phyloP scores from a whole-genome alignment of 805 yeast genomes.

The Zygoascus biomembranicola region DNA sequence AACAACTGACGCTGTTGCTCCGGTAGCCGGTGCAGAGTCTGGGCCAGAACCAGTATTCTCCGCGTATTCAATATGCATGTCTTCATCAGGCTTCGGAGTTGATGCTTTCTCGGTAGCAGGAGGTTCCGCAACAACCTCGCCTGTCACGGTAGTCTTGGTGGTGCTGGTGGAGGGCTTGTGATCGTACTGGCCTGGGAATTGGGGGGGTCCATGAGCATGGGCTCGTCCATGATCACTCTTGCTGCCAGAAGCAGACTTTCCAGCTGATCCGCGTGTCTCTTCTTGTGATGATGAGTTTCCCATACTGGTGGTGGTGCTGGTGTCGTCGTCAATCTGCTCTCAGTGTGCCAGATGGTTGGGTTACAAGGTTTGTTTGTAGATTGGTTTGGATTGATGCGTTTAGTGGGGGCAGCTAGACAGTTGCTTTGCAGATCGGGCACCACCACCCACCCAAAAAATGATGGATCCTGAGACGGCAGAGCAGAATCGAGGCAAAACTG shows the following conservation, averaged over 20 bases:
- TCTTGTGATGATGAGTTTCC: conserved; percentile 19
- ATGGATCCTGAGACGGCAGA: conserved; percentile 6
- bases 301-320: conserved; percentile 6
- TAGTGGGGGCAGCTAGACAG: too few relatives aligned
- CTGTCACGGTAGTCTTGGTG: neutral
- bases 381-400: too few relatives aligned
- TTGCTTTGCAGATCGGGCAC: too few relatives aligned
- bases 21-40: neutral
- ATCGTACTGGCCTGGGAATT: neutral
- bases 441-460: neutral
- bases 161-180: neutral
- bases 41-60: neutral
- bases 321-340: too few relatives aligned
- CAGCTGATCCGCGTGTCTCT: conserved; percentile 7
- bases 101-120: neutral
- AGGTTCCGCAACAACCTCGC: neutral
- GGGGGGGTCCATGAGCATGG: neutral
- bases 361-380: neutral
- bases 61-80: neutral
- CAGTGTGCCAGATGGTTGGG: neutral
- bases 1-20: neutral
- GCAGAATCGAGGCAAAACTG: conserved; percentile 3
- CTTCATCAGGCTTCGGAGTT: neutral
- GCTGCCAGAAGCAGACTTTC: neutral
- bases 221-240: neutral